Conservation (phyloP, 2,329 filamentous ascomycete species). For the Ophiosphaerella narmari region DNA sequence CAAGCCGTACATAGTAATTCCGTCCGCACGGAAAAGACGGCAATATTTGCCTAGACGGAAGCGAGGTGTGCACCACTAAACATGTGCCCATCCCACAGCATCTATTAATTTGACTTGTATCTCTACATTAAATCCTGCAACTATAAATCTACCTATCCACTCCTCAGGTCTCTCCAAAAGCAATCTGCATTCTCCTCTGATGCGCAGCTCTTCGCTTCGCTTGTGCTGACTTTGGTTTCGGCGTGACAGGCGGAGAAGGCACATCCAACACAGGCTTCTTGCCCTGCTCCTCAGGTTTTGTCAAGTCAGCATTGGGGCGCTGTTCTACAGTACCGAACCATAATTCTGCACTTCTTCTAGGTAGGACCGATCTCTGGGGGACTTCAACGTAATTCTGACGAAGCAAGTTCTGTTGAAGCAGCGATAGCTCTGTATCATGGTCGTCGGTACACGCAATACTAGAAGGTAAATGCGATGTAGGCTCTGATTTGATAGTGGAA, state of each 20-base stretch:
- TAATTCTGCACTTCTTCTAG: not conserved
- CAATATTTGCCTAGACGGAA: too few species aligned
- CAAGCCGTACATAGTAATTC: too few species aligned
- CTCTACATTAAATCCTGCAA: too few species aligned
- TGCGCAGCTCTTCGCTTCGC: constrained; percentile 33
- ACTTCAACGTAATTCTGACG: constrained; percentile 6
- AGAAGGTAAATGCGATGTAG: not conserved
- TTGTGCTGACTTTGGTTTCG: constrained; percentile 24
- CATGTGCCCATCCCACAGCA: not conserved
- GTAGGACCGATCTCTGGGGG: not conserved
- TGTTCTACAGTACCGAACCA: too few species aligned
- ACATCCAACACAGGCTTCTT: not conserved
- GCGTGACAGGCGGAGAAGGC: not conserved
- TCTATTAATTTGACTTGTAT: too few species aligned
- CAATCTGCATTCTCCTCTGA: constrained; percentile 30
- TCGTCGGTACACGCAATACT: not conserved
- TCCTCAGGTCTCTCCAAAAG: constrained; percentile 14
- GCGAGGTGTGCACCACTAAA: too few species aligned
- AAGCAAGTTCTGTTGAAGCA: constrained; percentile 3
- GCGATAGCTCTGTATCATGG: constrained; percentile 5
- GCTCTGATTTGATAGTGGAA: not conserved
- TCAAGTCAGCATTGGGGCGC: too few species aligned
- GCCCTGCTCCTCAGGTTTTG: not conserved
- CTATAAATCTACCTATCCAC: too few species aligned
- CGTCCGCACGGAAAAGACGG: too few species aligned